Evolutionary conservation across 1,139 yeast genomes (phyloP), one percentile per base, ranked within the genome.

Genomic region (Chernovozyma sophiae-reginae): DNA sequence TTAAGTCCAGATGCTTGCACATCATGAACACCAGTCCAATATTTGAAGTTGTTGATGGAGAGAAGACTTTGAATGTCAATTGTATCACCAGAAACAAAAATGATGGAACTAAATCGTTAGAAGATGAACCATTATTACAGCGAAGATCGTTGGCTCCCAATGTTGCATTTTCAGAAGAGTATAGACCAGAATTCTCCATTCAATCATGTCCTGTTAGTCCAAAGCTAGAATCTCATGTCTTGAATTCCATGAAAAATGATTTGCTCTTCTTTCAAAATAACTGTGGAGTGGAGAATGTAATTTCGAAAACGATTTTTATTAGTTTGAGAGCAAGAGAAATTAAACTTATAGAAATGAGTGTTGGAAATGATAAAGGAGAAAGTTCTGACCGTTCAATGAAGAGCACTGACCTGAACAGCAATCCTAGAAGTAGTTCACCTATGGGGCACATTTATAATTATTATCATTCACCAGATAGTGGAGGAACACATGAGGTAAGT

Each of bases 311-410:
- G 0, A 51, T 71, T 2, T 64, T 68, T 37, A 53, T 79, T 3
- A 74, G 79, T 38, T 57, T 79, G 33, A 54, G 83, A 30, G 79
- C 79, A 1, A 56, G 83, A 22, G 85, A 79, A 45, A 73, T 79
- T 34, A 76, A 75, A 47, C 64, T 72, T 32, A 65, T 78, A 18
- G 72, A 71, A 35, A 63, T 77, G 66, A 60, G 33, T n/a, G 31
- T 33, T 12, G 37, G 37, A 4, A 35, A 30, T 2, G 19, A 5
- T 5, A 20, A 20, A 10, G 29, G 12, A 26, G 29, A 13, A 24
- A n/a, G 37, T 10, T 6, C 29, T 20, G 23, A 20, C 10, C 6
- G 10, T 20, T 7, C 6, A 10, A 6, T 20, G 8, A 20, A 20
- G 23, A 20, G 10, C 10, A 10, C 8, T 20, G 23, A 20, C 10